Base-by-base conservation (phyloP, 139 green algal species). In the Volvox reticuliferus region DNA sequence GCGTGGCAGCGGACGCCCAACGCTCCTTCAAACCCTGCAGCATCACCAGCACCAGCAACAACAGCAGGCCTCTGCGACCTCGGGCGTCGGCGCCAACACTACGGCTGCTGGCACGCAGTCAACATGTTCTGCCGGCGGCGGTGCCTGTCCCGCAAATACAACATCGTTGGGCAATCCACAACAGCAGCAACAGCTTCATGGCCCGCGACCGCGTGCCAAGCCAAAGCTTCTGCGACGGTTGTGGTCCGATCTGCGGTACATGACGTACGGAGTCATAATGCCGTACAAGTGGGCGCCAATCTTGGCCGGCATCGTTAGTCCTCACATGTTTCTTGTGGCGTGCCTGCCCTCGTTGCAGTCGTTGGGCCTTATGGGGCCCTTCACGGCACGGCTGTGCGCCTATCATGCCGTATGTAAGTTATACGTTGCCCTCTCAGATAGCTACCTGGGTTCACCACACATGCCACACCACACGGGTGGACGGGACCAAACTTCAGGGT, bases 241-340 rank as follows among this genome's bases (percentile, higher is more conserved):
- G 0, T 55, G 36, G 85, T 20, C 1, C 12, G 85, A 89, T 50
- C 37, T 82, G 44, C n/a, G 35, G 26, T 75, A 89, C 85, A 73
- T 89, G 85, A 12, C n/a, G 85, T 55, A 55, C 17, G 69, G 85
- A 44, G 69, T 30, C 18, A 16, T 55, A 26, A 32, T 82, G 85
- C 85, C 85, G 68, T 89, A 89, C 69, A 89, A 89, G 37, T 89
- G 85, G 85, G 85, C 85, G 37, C 85, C 85, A n/a, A 89, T 89
- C 69, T 26, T 73, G 28, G 85, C 85, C 9, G 85, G 85, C 37
- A 21, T 89, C n/a, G 68, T 89, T 22, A 82, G 69, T 17, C 85
- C 85, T 36, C 85, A 89, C 85, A 32, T 89, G 28, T 89, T 89
- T 37, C 85, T 89, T 67, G 37, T 89, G 69, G 85, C 85, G 5